A percentile compares a stretch with the other conserved stretches of the same genome.
These are phyloP conservation scores for Geranomyces michiganensis DNA, from an alignment of 192 early-diverging fungal species.

Conservation along the genomic window DNA sequence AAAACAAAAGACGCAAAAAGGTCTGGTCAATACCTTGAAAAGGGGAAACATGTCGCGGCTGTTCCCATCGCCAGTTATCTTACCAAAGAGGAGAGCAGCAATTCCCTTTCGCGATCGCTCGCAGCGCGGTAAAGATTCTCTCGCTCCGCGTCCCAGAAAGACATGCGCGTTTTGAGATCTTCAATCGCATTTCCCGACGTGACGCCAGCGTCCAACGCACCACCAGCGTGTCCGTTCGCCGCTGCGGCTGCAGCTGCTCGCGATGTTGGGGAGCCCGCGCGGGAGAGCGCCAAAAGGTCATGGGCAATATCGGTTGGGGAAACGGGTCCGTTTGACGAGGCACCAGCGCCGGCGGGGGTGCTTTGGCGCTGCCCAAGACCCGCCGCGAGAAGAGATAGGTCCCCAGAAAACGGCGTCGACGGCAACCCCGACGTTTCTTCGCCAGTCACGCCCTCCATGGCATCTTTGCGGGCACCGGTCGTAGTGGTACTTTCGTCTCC, in stretches of 20 bases:
- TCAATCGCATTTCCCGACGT: slow-evolving; percentile 20
- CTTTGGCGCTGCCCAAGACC: background rate
- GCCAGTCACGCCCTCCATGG: slow-evolving; percentile 1
- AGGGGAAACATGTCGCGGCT: background rate
- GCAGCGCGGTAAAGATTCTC: slow-evolving; percentile 34
- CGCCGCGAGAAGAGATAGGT: slow-evolving; percentile 1
- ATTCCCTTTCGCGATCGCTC: slow-evolving; percentile 28
- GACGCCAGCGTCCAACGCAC: background rate
- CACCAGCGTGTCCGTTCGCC: background rate
- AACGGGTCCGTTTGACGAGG: slow-evolving; percentile 6
- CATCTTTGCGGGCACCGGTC: background rate
- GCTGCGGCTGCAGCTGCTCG: background rate
- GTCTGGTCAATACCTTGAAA: background rate
- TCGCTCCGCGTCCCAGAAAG: slow-evolving; percentile 37
- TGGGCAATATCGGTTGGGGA: slow-evolving; percentile 35
- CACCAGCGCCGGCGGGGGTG: background rate
- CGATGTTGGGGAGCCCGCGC: slow-evolving; percentile 21
- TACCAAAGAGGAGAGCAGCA: slow-evolving; percentile 26
- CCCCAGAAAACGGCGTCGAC: slow-evolving; percentile 13
- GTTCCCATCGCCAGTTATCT: background rate
- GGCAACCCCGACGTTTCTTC: background rate
- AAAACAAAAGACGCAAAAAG: background rate
- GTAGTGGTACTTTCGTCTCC: background rate
- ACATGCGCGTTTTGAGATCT: slow-evolving; percentile 37
- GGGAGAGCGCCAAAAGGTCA: slow-evolving; percentile 34